Conservation (phyloP, 1,139 yeast species). For the Saccharomyces hybrid region DNA sequence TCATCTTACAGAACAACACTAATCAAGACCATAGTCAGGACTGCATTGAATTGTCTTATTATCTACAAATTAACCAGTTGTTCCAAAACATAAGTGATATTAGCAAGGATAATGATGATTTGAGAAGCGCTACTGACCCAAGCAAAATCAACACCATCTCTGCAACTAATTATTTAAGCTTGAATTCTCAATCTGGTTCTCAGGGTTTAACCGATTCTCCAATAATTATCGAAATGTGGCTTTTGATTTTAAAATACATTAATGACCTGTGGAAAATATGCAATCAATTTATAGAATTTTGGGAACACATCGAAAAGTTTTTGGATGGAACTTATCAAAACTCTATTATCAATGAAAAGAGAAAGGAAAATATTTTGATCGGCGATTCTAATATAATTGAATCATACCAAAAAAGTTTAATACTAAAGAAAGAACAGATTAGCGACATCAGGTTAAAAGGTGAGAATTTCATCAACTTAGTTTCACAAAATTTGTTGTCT, state of each 20-base stretch:
- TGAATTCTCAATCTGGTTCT: slow-evolving; percentile 1
- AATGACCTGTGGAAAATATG: slow-evolving; percentile 34
- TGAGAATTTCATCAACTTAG: slow-evolving; percentile 30
- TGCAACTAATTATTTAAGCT: neutral
- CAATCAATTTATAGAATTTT: slow-evolving; percentile 36
- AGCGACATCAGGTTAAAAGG: slow-evolving; percentile 35
- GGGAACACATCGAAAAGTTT: slow-evolving; percentile 42
- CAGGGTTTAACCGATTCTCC: slow-evolving; percentile 38
- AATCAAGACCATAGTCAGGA: slow-evolving; percentile 24
- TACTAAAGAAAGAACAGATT: slow-evolving; percentile 35
- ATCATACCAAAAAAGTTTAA: slow-evolving; percentile 25
- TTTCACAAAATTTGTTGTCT: slow-evolving; percentile 33
- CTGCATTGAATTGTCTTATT: slow-evolving; percentile 25
- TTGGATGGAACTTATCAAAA: slow-evolving; percentile 40
- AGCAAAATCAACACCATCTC: neutral
- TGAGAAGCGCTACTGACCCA: neutral
- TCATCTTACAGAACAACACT: slow-evolving; percentile 29
- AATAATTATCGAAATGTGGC: slow-evolving; percentile 49
- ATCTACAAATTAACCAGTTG: slow-evolving; percentile 20
- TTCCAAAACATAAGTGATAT: slow-evolving; percentile 10
- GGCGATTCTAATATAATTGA: slow-evolving; percentile 19
- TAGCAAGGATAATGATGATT: slow-evolving; percentile 1
- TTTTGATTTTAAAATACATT: slow-evolving; percentile 40
- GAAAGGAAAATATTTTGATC: slow-evolving; percentile 33
- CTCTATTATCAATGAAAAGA: slow-evolving; percentile 38